Evolutionary conservation across 2,329 filamentous ascomycete species (phyloP).

Genomic region (Aspergillus japonicus): DNA sequence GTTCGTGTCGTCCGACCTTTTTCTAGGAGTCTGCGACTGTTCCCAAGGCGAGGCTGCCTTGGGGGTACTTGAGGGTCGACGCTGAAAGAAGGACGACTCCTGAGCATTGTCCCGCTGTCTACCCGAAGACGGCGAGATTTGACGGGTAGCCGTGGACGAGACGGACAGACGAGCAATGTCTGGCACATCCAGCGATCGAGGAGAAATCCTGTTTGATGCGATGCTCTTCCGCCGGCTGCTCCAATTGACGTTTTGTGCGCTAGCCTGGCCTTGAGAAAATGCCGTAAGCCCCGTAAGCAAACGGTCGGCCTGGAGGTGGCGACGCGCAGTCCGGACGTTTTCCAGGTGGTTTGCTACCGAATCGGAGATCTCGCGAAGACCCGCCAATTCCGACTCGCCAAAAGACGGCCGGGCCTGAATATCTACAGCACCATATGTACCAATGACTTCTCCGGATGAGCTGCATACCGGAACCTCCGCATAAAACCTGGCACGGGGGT

Average conservation of each 20-base stretch:
- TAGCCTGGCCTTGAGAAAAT: constrained; percentile 45
- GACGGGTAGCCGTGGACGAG: not conserved
- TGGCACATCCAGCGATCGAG: constrained; percentile 5
- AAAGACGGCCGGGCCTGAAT: constrained; percentile 52
- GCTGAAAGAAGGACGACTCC: constrained; percentile 7
- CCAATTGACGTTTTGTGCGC: not conserved
- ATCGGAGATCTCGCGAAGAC: constrained; percentile 12
- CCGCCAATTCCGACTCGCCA: constrained; percentile 11
- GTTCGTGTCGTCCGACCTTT: constrained; percentile 11
- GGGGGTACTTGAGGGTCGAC: not conserved
- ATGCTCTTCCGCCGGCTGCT: not conserved
- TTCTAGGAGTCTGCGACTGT: constrained; percentile 12
- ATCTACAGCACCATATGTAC: constrained; percentile 59
- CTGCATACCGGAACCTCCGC: constrained; percentile 61
- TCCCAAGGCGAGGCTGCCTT: not conserved
- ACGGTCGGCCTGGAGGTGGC: constrained; percentile 53
- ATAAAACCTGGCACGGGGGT: constrained; percentile 49
- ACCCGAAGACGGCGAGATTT: not conserved
- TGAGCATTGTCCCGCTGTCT: not conserved
- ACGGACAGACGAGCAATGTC: constrained; percentile 4
- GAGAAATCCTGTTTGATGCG: not conserved
- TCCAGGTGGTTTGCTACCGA: constrained; percentile 60
- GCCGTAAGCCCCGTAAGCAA: constrained; percentile 54
- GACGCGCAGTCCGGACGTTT: constrained; percentile 51
- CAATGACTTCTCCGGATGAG: constrained; percentile 55